phyloP scores from a whole-genome alignment of 2,329 filamentous ascomycete genomes.

The Dendrostoma leiphaemia region DNA sequence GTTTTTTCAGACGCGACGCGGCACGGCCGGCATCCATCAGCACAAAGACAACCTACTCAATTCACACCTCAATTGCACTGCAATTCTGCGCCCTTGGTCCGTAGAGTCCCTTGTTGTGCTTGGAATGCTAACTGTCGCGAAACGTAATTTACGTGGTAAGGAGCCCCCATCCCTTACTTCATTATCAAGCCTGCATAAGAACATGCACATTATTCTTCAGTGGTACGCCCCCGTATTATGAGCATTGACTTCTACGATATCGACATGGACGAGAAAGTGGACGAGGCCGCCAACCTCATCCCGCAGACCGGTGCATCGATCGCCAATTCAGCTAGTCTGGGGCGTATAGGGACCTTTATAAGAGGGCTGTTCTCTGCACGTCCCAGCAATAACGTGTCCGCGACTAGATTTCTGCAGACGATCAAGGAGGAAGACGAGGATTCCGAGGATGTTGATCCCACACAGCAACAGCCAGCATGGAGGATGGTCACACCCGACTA shows the following conservation, averaged over 20 bases:
- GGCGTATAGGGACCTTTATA: neutral
- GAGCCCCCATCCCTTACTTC: slow-evolving; percentile 2
- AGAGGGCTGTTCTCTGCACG: neutral
- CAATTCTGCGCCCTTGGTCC: neutral
- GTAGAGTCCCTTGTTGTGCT: neutral
- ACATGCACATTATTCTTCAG: too few species aligned
- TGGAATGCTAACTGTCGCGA: neutral
- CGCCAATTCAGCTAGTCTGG: neutral
- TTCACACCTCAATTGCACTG: neutral
- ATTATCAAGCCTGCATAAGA: too few species aligned
- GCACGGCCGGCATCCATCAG: neutral
- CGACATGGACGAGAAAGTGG: slow-evolving; percentile 8
- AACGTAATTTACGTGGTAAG: neutral
- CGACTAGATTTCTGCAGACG: neutral
- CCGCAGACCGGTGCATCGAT: neutral
- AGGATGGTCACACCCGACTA: neutral
- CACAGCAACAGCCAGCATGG: neutral
- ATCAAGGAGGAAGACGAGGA: neutral
- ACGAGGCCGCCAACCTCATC: slow-evolving; percentile 13
- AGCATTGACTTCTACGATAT: slow-evolving; percentile 9
- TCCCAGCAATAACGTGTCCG: neutral
- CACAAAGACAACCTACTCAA: slow-evolving; percentile 2
- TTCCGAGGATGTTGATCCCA: slow-evolving; percentile 1
- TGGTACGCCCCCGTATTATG: neutral
- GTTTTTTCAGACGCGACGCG: neutral